phyloP scores from a whole-genome alignment of 106 monocot genomes.

The Narthecium ossifragum region DNA sequence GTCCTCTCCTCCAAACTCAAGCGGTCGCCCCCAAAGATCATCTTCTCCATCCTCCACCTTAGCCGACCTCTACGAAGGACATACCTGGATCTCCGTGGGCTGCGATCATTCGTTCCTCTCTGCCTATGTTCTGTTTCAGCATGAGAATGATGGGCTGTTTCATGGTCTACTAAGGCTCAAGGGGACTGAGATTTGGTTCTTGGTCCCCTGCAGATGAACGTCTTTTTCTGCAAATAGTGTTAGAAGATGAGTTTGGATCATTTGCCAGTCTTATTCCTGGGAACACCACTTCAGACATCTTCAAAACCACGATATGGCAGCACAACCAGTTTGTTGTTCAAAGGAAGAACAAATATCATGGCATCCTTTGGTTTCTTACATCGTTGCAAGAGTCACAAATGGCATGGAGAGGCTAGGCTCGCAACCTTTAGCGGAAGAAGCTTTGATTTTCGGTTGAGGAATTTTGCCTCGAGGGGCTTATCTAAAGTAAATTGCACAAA shows the following conservation, averaged over 20 bases:
- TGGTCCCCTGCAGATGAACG: conserved; percentile 51
- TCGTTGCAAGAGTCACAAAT: conserved; percentile 15
- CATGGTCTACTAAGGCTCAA: conserved; percentile 8
- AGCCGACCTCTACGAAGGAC: too few species aligned
- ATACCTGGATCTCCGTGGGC: too few species aligned
- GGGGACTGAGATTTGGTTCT: conserved; percentile 63
- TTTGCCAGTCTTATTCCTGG: conserved; percentile 34
- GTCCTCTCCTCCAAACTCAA: too few species aligned
- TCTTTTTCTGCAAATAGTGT: neutral
- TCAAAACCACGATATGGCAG: conserved; percentile 12
- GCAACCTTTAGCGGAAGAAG: conserved; percentile 1
- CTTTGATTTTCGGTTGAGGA: conserved; percentile 14
- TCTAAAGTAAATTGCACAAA: conserved; percentile 38
- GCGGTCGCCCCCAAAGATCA: too few species aligned
- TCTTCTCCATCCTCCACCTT: too few species aligned
- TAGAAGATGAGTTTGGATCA: conserved; percentile 36
- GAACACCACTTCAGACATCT: conserved; percentile 28
- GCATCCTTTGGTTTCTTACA: conserved; percentile 12
- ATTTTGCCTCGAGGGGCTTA: conserved; percentile 10
- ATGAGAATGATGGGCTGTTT: conserved; percentile 3
- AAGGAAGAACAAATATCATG: conserved; percentile 4
- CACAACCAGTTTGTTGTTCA: conserved; percentile 6
- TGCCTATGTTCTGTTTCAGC: neutral
- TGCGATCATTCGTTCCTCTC: too few species aligned
- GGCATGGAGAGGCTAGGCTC: conserved; percentile 3